Evolutionary conservation across 139 green algal genomes (phyloP), one percentile per base, ranked within the genome.

Genomic region (Pleodorina starrii): DNA sequence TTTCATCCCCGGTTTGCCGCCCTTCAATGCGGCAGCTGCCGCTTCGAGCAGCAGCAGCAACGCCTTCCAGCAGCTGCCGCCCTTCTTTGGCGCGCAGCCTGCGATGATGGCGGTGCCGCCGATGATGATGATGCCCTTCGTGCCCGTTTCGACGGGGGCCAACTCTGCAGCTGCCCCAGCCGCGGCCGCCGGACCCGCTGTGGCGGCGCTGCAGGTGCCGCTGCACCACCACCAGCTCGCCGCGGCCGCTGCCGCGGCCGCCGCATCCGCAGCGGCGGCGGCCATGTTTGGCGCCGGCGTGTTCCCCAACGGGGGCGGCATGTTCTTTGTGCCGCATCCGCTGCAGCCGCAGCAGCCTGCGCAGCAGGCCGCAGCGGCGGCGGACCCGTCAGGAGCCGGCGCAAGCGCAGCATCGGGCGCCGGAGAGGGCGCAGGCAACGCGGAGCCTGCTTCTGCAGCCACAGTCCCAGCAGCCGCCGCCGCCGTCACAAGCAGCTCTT

Each of bases 171-270:
- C 69, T n/a, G 36, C 35, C 40, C 32, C 69, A 48, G 69, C 11
- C 42, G 23, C 72, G 16, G 35, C 25, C 23, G 7, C 72, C 23
- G 72, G 40, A 5, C 12, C 72, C 17, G 42, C 48, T 35, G 74
- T 76, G 38, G 80, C 57, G 1, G 57, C 19, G 6, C 21, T 86
- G 9, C 38, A 57, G 40, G 80, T 76, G 23, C 80, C 60, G 59
- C 36, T 86, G 80, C 57, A 59, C n/a, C 80, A 73, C 21, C 60
- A 76, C 57, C 60, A 86, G 38, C 12, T 68, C 25, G 80, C 80
- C 0, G 57, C 80, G 1, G 54, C 57, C 60, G 51, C 82, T 16
- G 54, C 80, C 23, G 80, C 59, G 25, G 80, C 59, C 38, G 59
- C 59, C 10, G 80, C 60, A 29, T 25, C 82, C 4, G 63, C 63